phyloP scores from a whole-genome alignment of 1,284 basidiomycete genomes.

The Apiotrichum gamsii region DNA sequence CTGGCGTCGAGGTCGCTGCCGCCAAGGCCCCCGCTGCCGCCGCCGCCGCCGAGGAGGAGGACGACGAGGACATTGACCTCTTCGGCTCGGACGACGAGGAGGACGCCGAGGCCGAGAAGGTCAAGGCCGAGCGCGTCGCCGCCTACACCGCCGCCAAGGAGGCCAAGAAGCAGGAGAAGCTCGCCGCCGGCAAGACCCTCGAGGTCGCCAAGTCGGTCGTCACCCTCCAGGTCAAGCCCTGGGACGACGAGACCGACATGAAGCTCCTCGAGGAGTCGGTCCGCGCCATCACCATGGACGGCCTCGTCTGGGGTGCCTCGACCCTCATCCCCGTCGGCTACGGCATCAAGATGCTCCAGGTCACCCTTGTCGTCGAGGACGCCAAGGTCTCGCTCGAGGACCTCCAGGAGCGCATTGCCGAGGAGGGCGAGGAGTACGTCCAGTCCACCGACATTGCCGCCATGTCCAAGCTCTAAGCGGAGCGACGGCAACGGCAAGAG shows the following conservation, averaged over 20 bases:
- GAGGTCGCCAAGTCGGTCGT: slow-evolving; percentile 68
- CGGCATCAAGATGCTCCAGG: slow-evolving; percentile 82
- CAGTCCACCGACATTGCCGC: slow-evolving; percentile 83
- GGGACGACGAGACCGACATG: slow-evolving; percentile 99
- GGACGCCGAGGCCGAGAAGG: slow-evolving; percentile 83
- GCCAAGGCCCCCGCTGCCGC: slow-evolving; percentile 49
- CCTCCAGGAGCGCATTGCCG: slow-evolving; percentile 79
- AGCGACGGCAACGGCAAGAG: too few relatives aligned
- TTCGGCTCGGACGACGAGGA: slow-evolving; percentile 65
- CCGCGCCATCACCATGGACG: slow-evolving; percentile 79
- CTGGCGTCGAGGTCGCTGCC: slow-evolving; percentile 55
- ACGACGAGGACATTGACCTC: slow-evolving; percentile 85
- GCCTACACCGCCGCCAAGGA: slow-evolving; percentile 93
- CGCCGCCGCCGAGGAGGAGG: slow-evolving; percentile 52
- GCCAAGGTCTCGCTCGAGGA: slow-evolving; percentile 93
- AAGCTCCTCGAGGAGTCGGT: slow-evolving; percentile 72
- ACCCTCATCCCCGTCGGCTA: slow-evolving; percentile 84
- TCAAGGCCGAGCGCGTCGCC: slow-evolving; percentile 94
- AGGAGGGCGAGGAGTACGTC: slow-evolving; percentile 51
- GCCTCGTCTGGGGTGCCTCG: slow-evolving; percentile 82
- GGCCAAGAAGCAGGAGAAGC: slow-evolving; percentile 61
- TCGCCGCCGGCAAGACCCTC: slow-evolving; percentile 56
- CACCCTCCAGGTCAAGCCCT: slow-evolving; percentile 95
- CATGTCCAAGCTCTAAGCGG: slow-evolving; percentile 34
- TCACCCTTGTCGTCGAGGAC: slow-evolving; percentile 83